phyloP scores from a whole-genome alignment of 2,329 filamentous ascomycete species.

The Purpureocillium takamizusanense region DNA sequence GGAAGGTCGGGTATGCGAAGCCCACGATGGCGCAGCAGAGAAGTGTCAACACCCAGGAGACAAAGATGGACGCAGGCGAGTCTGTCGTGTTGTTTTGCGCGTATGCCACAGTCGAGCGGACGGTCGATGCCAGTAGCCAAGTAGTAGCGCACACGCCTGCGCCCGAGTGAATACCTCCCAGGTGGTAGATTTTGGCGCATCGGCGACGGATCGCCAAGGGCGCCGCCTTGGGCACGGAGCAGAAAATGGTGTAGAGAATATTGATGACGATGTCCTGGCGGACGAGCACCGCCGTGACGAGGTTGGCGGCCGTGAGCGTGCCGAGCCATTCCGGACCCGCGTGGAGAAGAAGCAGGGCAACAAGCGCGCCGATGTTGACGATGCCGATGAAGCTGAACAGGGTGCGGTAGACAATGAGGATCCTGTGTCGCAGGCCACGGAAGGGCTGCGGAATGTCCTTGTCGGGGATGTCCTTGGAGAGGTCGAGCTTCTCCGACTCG shows the following conservation, averaged over 20 bases:
- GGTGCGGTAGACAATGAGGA: constrained; percentile 46
- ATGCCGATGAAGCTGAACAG: constrained; percentile 46
- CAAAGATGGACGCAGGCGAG: constrained; percentile 32
- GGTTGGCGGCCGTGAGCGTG: constrained; percentile 36
- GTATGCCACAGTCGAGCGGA: constrained; percentile 26
- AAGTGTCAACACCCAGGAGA: constrained; percentile 48
- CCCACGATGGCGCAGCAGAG: constrained; percentile 51
- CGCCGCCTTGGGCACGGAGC: constrained; percentile 33
- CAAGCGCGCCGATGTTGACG: constrained; percentile 38
- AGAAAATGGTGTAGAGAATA: constrained; percentile 34
- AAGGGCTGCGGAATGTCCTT: constrained; percentile 30
- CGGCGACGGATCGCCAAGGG: constrained; percentile 39
- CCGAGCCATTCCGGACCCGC: constrained; percentile 26
- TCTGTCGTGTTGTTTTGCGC: constrained; percentile 16
- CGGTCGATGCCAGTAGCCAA: constrained; percentile 38
- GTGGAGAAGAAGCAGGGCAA: constrained; percentile 27
- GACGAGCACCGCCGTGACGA: constrained; percentile 39
- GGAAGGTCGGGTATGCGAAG: constrained; percentile 55
- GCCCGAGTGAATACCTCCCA: constrained; percentile 42
- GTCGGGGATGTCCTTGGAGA: constrained; percentile 23
- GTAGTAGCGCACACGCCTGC: constrained; percentile 38
- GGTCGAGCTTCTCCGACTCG: constrained; percentile 18
- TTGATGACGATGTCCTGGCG: constrained; percentile 47
- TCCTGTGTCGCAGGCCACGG: constrained; percentile 30
- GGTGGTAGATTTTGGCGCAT: constrained; percentile 41